Percentiles rank a stretch among this genome's conserved stretches.
phyloP scores from a whole-genome alignment of 768 basidiomycete genomes.

The Mycena vulgaris region DNA sequence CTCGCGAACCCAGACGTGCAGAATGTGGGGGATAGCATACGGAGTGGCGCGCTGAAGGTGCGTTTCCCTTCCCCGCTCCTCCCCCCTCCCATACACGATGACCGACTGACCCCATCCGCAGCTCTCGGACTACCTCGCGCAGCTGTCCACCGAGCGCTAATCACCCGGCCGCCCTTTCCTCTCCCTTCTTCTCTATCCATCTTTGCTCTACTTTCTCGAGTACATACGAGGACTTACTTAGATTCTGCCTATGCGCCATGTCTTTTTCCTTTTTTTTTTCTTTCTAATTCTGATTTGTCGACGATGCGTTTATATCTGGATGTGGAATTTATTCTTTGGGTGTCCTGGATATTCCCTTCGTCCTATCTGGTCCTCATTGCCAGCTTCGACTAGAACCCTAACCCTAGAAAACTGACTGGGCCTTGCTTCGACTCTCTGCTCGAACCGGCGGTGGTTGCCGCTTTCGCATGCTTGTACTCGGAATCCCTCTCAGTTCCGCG shows the following conservation, averaged over 20 bases:
- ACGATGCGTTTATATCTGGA: background rate
- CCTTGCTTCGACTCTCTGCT: too few relatives aligned
- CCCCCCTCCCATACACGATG: too few relatives aligned
- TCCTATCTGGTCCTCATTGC: too few relatives aligned
- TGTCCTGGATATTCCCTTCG: background rate
- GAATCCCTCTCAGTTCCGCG: too few relatives aligned
- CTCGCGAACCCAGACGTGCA: conserved; percentile 92
- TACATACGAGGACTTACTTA: background rate
- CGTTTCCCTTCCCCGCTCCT: conserved; percentile 38
- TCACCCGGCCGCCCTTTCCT: background rate
- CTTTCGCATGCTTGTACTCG: too few relatives aligned
- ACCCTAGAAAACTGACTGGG: too few relatives aligned
- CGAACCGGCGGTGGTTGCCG: too few relatives aligned
- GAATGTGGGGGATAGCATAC: conserved; percentile 83
- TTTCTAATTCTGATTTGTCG: background rate
- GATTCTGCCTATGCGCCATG: background rate
- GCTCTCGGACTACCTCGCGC: conserved; percentile 40
- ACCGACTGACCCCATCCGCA: background rate
- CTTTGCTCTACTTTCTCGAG: background rate
- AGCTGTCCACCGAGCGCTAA: conserved; percentile 36
- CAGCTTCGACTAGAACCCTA: too few relatives aligned
- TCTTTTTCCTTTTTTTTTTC: background rate
- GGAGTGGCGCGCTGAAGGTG: conserved; percentile 88
- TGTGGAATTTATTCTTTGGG: background rate
- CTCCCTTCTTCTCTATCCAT: background rate